phyloP scores from a whole-genome alignment of 306 rosid species.

The Quercus glauca region DNA sequence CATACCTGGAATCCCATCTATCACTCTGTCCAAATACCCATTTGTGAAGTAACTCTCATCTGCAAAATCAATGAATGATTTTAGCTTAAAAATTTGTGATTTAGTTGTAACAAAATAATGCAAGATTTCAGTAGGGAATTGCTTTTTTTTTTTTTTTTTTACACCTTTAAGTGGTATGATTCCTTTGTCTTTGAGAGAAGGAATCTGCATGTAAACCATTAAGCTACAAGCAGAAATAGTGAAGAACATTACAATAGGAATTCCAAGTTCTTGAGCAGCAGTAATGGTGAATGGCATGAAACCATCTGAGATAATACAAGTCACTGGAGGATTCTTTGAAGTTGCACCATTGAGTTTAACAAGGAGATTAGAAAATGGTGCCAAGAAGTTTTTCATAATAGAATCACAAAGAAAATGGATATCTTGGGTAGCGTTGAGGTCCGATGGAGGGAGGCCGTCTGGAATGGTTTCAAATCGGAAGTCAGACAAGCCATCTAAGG shows the following conservation, averaged over 20 bases:
- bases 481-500: not conserved
- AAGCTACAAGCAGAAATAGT: not conserved
- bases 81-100: not conserved
- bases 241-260: not conserved
- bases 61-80: not conserved
- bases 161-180: constrained; percentile 11
- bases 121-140: not conserved
- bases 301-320: not conserved
- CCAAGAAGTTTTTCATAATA: not conserved
- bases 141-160: not conserved
- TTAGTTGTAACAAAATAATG: not conserved
- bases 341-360: not conserved
- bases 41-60: constrained; percentile 14
- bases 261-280: not conserved
- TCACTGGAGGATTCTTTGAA: not conserved
- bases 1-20: constrained; percentile 18
- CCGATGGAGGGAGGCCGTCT: constrained; percentile 1
- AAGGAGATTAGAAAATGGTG: not conserved
- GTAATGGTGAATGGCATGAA: not conserved
- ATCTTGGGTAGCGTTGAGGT: not conserved
- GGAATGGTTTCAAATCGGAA: constrained; percentile 17
- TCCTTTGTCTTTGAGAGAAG: not conserved
- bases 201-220: not conserved
- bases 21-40: constrained; percentile 1
- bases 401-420: not conserved